phyloP scores from a whole-genome alignment of 2,329 filamentous ascomycete species.

The Ascochyta viciae-villosae region DNA sequence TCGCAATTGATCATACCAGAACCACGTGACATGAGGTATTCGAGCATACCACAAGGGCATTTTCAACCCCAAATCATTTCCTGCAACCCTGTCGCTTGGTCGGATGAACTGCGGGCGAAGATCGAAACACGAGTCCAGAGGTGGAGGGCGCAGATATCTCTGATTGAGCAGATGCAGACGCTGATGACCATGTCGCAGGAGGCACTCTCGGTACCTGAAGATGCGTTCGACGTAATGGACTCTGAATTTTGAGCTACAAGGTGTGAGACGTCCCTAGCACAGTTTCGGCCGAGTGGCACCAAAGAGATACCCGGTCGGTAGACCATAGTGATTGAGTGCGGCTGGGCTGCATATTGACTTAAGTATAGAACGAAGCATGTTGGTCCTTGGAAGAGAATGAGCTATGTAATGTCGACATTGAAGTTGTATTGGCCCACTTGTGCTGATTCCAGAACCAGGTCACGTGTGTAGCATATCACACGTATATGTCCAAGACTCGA shows the following conservation, averaged over 20 bases:
- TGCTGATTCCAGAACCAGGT: too few relatives aligned
- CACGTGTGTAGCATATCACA: too few relatives aligned
- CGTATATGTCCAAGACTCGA: too few relatives aligned
- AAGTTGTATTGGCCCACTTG: too few relatives aligned
- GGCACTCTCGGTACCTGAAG: conserved; percentile 30
- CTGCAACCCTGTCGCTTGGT: conserved; percentile 34
- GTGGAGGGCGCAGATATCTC: conserved; percentile 31
- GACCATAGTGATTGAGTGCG: too few relatives aligned
- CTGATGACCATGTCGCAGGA: conserved; percentile 30
- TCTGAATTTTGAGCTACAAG: conserved; percentile 21
- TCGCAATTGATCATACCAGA: conserved; percentile 20
- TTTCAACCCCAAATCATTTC: conserved; percentile 4
- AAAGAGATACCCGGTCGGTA: too few relatives aligned
- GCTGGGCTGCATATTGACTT: too few relatives aligned
- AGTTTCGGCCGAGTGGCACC: too few relatives aligned
- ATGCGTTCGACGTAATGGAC: conserved; percentile 34
- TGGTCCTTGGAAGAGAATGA: too few relatives aligned
- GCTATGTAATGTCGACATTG: too few relatives aligned
- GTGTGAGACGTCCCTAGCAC: neutral
- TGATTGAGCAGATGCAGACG: conserved; percentile 24
- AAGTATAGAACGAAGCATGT: too few relatives aligned
- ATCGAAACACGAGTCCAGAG: conserved; percentile 28
- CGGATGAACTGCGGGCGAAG: conserved; percentile 18
- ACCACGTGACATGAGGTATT: neutral
- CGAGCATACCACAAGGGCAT: too few relatives aligned